A percentile compares a stretch with the other conserved stretches of the same genome.
Conservation (phyloP, 148 eudicot genomes). For the Simmondsia chinensis region DNA sequence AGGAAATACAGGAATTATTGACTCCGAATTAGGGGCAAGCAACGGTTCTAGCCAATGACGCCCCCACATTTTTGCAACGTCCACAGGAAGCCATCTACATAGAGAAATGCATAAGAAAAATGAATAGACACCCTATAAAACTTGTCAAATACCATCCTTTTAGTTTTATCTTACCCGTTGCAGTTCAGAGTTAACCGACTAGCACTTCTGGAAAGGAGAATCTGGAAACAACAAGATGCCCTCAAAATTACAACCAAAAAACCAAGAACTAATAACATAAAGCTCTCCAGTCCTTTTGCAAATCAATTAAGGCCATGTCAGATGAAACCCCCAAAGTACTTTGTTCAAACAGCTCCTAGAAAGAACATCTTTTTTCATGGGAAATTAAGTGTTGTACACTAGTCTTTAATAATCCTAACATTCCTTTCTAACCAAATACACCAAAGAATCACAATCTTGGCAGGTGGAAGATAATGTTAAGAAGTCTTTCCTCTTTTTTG, state of each 20-base stretch:
- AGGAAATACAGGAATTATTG: slow-evolving; percentile 57
- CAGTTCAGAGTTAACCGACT: slow-evolving; percentile 82
- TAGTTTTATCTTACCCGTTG: slow-evolving; percentile 76
- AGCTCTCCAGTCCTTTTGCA: too few species aligned
- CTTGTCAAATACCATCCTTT: slow-evolving; percentile 1
- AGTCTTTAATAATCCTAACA: too few species aligned
- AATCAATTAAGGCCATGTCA: too few species aligned
- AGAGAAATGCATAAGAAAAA: slow-evolving; percentile 7
- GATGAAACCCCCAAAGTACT: too few species aligned
- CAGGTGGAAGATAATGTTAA: too few species aligned
- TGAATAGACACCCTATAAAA: slow-evolving; percentile 1
- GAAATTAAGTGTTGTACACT: too few species aligned
- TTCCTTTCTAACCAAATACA: too few species aligned
- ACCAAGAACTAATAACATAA: too few species aligned
- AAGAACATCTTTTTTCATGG: too few species aligned
- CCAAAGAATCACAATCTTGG: too few species aligned
- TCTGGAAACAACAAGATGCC: slow-evolving; percentile 30
- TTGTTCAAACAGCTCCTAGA: too few species aligned
- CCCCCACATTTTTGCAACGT: slow-evolving; percentile 96
- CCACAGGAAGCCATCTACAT: slow-evolving; percentile 95
- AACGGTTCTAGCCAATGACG: slow-evolving; percentile 98
- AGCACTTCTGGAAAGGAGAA: slow-evolving; percentile 88
- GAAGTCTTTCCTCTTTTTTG: too few species aligned
- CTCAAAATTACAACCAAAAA: slow-evolving; percentile 9
- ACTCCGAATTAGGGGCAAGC: slow-evolving; percentile 68